Base-by-base conservation (phyloP, 805 yeast genomes). In the Sugiyamaella americana region DNA sequence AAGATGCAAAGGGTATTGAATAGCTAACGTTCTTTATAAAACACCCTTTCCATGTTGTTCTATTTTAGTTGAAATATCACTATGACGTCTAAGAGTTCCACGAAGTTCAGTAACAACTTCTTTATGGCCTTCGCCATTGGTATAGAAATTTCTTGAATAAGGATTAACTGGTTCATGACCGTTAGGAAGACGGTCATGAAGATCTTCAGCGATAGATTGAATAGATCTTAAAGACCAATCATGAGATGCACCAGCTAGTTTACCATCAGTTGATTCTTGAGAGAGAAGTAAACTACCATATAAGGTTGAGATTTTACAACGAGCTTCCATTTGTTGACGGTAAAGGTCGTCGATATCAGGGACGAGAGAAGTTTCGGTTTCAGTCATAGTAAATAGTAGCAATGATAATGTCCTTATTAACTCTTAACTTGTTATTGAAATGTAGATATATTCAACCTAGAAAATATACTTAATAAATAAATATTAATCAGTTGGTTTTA, bases 21-120 rank as follows among this genome's bases (percentile, higher is more conserved):
- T 26, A 26, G 32, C 32, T 8, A 26, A n/a, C 19, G 17, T 35
- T 21, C 10, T 21, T 35, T 35, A 59, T 21, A 59, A 54, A 10
- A 61, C 62, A 41, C 67, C 67, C 51, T 62, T 63, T 41, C 58
- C 63, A 44, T 51, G 54, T 52, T 60, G 67, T 50, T 63, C 67
- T 34, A 62, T 59, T 19, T 62, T 52, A 11, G 56, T 53, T 17
- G 59, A 49, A 8, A 59, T 41, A 13, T 46, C 18, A 6, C 57
- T 40, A 49, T 63, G 65, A 40, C 49, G 51, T 26, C 54, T 52
- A 44, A 63, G 42, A 11, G 60, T 57, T 22, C 53, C 58, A 23
- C 51, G 51, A 18, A 62, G 55, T 36, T 55, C 54, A 30, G 49
- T 50, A 35, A 62, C 46, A 36, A 58, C 50, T 30, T 49, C 45